Conservation (phyloP, 441 rosid species). For the Kokia cookei region DNA sequence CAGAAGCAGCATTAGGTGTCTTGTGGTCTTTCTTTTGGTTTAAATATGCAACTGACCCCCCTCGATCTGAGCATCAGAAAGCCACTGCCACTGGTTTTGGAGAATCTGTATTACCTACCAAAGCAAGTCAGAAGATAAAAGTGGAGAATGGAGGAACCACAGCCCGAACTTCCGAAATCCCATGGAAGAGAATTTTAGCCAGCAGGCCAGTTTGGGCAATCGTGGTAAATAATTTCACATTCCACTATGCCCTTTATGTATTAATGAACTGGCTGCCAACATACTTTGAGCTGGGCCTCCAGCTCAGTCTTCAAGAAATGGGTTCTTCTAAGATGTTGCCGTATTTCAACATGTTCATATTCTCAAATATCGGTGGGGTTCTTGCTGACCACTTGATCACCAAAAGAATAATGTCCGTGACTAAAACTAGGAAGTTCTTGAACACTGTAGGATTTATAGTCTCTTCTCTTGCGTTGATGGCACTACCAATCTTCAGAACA, state of each 20-base stretch:
- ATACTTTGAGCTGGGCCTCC: slow-evolving; percentile 83
- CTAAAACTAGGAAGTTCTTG: slow-evolving; percentile 70
- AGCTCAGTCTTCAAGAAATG: slow-evolving; percentile 88
- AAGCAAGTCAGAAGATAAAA: slow-evolving; percentile 49
- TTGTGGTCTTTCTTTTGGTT: slow-evolving; percentile 87
- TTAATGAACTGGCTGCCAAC: slow-evolving; percentile 97
- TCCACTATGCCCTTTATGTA: slow-evolving; percentile 88
- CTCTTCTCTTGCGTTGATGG: slow-evolving; percentile 79
- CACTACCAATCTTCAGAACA: slow-evolving; percentile 72
- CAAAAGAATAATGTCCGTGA: slow-evolving; percentile 66
- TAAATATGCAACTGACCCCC: slow-evolving; percentile 73
- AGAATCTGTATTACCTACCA: slow-evolving; percentile 61
- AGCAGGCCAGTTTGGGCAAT: slow-evolving; percentile 86
- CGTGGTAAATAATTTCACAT: slow-evolving; percentile 85
- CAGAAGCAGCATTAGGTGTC: slow-evolving; percentile 79
- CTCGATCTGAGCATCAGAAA: slow-evolving; percentile 83
- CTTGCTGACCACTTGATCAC: slow-evolving; percentile 83
- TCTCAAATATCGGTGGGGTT: slow-evolving; percentile 88
- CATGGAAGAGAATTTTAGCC: slow-evolving; percentile 72
- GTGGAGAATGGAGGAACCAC: slow-evolving; percentile 46
- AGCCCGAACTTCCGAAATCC: slow-evolving; percentile 48
- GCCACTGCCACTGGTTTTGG: slow-evolving; percentile 88
- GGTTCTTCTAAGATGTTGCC: slow-evolving; percentile 97
- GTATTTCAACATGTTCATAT: slow-evolving; percentile 88
- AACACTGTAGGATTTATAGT: slow-evolving; percentile 73